Base-by-base conservation (phyloP, 345 rosid species). In the Eucalyptus erythrocorys region DNA sequence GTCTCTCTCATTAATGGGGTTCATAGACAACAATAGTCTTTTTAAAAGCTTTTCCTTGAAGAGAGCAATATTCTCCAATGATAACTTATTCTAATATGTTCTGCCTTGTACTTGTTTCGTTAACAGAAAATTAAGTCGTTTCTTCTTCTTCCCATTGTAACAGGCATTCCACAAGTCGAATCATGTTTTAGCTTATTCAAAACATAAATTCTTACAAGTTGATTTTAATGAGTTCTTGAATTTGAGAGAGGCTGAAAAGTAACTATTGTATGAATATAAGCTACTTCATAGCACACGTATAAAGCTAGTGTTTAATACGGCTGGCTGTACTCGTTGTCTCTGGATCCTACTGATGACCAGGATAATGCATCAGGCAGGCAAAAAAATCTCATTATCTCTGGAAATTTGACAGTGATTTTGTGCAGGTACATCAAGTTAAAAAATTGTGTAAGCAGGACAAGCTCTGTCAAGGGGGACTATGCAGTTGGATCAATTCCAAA, bases 401-500 rank as follows among this genome's bases (percentile, higher is more conserved):
- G 51, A 87, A 66, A 89, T 50, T n/a, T 49, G 87, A 53, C 81
- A 71, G 80, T 61, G n/a, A 85, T 55, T 88, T 85, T 51, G 7
- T 87, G 89, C 94, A 98, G 99, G 99, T 98, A 98, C 91, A 93
- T 91, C 79, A 95, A 96, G 88, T 86, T 98, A 89, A 95, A 93
- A 91, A 94, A 91, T 89, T 98, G 99, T 87, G 96, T 94, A 87
- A 96, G 92, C 43, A 89, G 95, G 87, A 89, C 93, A 61, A 92
- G 94, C 81, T 92, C 94, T n/a, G 94, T 93, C 82, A 92, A 91
- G 87, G 98, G 96, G 87, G 96, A 95, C 88, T 86, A 49, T 93
- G 96, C 96, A 86, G 90, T 96, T 88, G 98, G 99, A 88, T 86
- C 89, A 87, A 93, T 95, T 85, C 93, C 99, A 10, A 93, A 93